Conservation (phyloP, 106 monocot genomes). For the Posidonia australis region DNA sequence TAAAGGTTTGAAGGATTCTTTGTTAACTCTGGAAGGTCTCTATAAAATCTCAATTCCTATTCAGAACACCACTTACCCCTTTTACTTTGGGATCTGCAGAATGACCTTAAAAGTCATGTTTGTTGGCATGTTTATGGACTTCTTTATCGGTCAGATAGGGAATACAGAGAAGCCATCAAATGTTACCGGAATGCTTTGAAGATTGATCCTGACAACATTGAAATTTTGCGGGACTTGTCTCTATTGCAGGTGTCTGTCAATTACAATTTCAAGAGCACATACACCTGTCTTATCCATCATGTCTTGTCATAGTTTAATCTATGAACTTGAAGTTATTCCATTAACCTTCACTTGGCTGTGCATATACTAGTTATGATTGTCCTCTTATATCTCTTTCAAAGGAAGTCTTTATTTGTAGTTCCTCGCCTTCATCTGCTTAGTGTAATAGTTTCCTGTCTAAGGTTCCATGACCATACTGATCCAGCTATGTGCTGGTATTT, state of each 20-base stretch:
- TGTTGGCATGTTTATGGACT: constrained; percentile 99
- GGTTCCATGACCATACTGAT: too few relatives aligned
- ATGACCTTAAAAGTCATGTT: constrained; percentile 99
- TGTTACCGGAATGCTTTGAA: constrained; percentile 95
- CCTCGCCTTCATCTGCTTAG: too few relatives aligned
- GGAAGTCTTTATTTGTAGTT: too few relatives aligned
- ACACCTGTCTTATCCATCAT: not conserved
- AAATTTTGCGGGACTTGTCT: constrained; percentile 90
- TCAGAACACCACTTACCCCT: not conserved
- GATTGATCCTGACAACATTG: constrained; percentile 96
- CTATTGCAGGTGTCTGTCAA: constrained; percentile 62
- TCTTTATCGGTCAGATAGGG: constrained; percentile 96
- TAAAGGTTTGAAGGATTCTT: constrained; percentile 51
- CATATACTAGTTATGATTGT: too few relatives aligned
- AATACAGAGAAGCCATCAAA: constrained; percentile 98
- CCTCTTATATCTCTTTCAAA: too few relatives aligned
- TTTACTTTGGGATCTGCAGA: constrained; percentile 36
- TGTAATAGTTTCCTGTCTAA: too few relatives aligned
- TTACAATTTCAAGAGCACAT: not conserved
- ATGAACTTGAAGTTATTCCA: too few relatives aligned
- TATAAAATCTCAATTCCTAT: not conserved
- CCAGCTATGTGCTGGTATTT: too few relatives aligned
- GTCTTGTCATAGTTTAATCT: not conserved
- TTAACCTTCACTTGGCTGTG: too few relatives aligned
- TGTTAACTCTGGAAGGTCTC: not conserved